phyloP scores from a whole-genome alignment of 441 rosid genomes.

The Metrosideros polymorpha region DNA sequence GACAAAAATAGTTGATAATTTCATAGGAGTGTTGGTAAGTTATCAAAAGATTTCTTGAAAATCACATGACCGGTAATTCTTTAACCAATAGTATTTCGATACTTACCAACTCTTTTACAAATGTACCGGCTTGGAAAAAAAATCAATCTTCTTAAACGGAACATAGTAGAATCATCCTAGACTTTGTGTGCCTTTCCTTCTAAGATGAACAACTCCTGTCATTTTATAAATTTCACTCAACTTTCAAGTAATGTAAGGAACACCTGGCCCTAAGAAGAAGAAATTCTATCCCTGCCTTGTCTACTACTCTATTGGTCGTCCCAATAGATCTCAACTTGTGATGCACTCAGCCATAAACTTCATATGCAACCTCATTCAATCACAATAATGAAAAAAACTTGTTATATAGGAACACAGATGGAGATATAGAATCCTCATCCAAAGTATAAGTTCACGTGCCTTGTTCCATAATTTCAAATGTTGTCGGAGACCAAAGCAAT shows the following conservation, averaged over 20 bases:
- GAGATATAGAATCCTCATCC: not conserved
- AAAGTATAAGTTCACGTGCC: not conserved
- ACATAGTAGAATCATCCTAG: not conserved
- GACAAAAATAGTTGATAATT: not conserved
- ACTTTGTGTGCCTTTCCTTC: not conserved
- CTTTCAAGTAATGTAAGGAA: not conserved
- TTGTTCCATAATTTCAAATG: not conserved
- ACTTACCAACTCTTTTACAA: not conserved
- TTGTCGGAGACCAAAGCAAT: not conserved
- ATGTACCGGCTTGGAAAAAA: not conserved
- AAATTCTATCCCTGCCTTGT: not conserved
- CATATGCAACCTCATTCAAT: not conserved
- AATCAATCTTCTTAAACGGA: not conserved
- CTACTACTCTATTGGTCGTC: not conserved
- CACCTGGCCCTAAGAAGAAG: not conserved
- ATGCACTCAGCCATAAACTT: not conserved
- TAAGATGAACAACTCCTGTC: not conserved
- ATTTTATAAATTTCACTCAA: not conserved
- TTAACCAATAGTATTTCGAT: not conserved
- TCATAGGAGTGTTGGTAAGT: not conserved
- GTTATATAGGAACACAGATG: not conserved
- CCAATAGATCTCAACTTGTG: not conserved
- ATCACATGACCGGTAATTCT: not conserved
- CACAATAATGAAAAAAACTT: not conserved
- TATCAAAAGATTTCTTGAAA: not conserved